Percentiles rank a stretch among this genome's conserved stretches.
Evolutionary conservation across 2,329 filamentous ascomycete species (phyloP).

Genomic region (Aspergillus bombycis): DNA sequence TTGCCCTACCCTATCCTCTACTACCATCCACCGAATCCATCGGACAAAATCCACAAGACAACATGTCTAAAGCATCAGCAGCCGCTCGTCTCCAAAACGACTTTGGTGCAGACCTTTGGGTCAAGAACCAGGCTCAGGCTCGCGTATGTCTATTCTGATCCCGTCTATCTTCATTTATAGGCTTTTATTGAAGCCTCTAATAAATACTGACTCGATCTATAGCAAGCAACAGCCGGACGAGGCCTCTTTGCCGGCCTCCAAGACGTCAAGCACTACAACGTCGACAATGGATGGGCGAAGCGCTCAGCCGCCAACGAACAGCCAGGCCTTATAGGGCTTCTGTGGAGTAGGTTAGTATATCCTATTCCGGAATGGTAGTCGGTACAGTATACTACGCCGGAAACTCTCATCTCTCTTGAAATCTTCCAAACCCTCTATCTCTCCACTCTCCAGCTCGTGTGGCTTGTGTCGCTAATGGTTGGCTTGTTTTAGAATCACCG

Average conservation of each 20-base stretch:
- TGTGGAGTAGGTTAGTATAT: constrained; percentile 3
- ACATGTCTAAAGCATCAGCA: constrained; percentile 1
- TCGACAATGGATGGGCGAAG: constrained; percentile 41
- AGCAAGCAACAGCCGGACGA: constrained; percentile 39
- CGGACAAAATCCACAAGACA: neutral
- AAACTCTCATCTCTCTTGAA: neutral
- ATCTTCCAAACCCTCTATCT: neutral
- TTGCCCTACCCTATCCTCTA: neutral
- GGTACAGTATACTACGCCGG: constrained; percentile 7
- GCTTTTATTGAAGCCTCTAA: neutral
- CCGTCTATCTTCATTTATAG: neutral
- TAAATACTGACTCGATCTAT: neutral
- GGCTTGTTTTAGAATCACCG: neutral
- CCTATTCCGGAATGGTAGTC: constrained; percentile 7
- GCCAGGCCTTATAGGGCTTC: constrained; percentile 10
- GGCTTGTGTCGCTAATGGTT: neutral
- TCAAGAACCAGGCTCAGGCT: constrained; percentile 18
- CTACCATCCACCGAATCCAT: neutral
- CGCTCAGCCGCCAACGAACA: constrained; percentile 24
- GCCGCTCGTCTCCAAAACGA: constrained; percentile 35
- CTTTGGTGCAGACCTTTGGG: constrained; percentile 42
- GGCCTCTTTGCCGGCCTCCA: constrained; percentile 44
- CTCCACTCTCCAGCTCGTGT: neutral
- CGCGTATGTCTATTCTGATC: neutral
- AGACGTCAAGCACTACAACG: constrained; percentile 43